A percentile compares a stretch with the other conserved stretches of the same genome.
Conservation (phyloP, 23 red algal species). For the Gracilariopsis chorda region DNA sequence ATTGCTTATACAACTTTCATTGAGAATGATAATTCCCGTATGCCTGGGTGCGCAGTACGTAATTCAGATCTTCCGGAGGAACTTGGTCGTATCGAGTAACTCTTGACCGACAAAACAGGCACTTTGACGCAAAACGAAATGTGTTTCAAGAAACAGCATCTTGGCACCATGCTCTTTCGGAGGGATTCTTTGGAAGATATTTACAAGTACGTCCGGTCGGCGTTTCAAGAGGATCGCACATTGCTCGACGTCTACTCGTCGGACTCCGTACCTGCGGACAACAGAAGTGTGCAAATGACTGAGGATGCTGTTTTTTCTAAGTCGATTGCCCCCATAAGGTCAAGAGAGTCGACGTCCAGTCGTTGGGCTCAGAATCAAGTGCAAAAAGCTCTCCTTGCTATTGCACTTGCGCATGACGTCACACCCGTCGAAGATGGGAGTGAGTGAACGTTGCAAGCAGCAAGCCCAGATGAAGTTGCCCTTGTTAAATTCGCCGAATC, state of each 20-base stretch:
- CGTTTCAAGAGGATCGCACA: too few relatives aligned
- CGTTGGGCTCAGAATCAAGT: not conserved
- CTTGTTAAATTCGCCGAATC: constrained; percentile 58
- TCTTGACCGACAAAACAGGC: too few relatives aligned
- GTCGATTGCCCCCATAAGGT: too few relatives aligned
- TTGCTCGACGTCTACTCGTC: too few relatives aligned
- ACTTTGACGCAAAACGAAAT: constrained; percentile 86
- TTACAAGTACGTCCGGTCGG: not conserved
- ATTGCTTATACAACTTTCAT: constrained; percentile 54
- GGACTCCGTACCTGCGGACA: too few relatives aligned
- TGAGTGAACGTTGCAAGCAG: constrained; percentile 17
- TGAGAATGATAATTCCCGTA: constrained; percentile 28
- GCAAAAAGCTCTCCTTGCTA: constrained; percentile 53
- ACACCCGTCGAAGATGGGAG: constrained; percentile 58
- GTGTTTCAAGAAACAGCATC: constrained; percentile 75
- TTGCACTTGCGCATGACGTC: constrained; percentile 75
- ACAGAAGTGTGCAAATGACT: too few relatives aligned
- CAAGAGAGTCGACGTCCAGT: too few relatives aligned
- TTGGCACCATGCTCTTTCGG: constrained; percentile 56
- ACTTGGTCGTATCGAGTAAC: constrained; percentile 68
- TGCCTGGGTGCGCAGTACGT: constrained; percentile 46
- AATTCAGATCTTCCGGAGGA: constrained; percentile 70
- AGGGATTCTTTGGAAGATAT: constrained; percentile 48
- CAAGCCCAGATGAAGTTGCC: too few relatives aligned
- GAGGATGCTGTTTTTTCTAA: too few relatives aligned